A percentile compares a stretch with the other conserved stretches of the same genome.
These are phyloP conservation scores for Tetracladium setigerum DNA, from an alignment of 495 filamentous ascomycete genomes.

Conservation along the genomic window DNA sequence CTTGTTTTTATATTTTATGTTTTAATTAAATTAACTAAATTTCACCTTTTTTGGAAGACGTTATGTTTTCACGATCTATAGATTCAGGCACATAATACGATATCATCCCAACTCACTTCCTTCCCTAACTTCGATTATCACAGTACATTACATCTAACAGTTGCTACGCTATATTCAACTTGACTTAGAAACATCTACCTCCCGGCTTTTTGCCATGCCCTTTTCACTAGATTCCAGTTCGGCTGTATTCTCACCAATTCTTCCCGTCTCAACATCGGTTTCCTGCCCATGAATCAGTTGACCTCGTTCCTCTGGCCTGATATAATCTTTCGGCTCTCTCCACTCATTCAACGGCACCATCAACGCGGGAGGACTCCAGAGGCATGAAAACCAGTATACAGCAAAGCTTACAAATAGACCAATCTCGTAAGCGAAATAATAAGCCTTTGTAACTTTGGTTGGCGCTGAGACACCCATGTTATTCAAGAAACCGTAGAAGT, in stretches of 20 bases:
- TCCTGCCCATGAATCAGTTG: background rate
- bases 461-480: constrained; percentile 31
- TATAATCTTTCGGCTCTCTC: constrained; percentile 30
- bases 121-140: no score
- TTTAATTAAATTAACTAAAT: no score
- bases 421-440: constrained; percentile 30
- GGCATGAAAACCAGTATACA: constrained; percentile 20
- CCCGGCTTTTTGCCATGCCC: no score
- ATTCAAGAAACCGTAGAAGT: constrained; percentile 32
- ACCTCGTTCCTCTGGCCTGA: constrained; percentile 16
- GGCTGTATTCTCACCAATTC: background rate
- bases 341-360: constrained; percentile 21
- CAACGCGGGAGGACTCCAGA: constrained; percentile 12
- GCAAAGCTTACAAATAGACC: constrained; percentile 24
- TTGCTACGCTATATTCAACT: no score
- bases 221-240: background rate
- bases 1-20: no score
- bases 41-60: no score
- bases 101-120: no score
- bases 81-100: no score
- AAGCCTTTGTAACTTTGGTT: constrained; percentile 23
- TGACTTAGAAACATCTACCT: no score
- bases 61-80: no score
- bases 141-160: no score
- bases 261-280: no score